A percentile compares a stretch with the other conserved stretches of the same genome.
These are phyloP conservation scores for Fusarium pilosicola DNA, from an alignment of 2,329 filamentous ascomycete genomes.

Conservation along the genomic window DNA sequence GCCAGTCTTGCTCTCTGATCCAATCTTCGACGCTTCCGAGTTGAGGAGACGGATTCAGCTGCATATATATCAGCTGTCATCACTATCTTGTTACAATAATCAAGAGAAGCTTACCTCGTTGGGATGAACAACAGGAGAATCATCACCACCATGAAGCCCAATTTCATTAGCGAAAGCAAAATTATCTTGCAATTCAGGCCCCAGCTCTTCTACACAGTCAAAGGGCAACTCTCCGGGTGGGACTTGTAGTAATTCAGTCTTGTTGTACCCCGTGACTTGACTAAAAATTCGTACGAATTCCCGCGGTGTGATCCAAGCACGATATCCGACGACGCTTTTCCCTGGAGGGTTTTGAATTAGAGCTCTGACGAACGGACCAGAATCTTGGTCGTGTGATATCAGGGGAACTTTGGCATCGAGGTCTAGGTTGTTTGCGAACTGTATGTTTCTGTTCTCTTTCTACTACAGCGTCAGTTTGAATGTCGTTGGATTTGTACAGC, in stretches of 20 bases:
- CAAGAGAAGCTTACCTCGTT: not conserved
- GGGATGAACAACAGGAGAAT: not conserved
- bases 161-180: constrained; percentile 8
- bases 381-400: constrained; percentile 4
- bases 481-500: not conserved
- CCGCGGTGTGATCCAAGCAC: not conserved
- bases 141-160: not conserved
- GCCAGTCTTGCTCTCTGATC: not conserved
- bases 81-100: not conserved
- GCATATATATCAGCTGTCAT: not conserved
- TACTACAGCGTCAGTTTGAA: not conserved
- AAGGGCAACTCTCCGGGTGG: not conserved
- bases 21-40: not conserved
- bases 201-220: not conserved
- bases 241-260: not conserved
- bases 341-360: not conserved
- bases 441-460: not conserved
- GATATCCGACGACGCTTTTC: not conserved
- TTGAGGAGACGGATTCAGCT: not conserved
- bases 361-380: not conserved
- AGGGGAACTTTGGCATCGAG: constrained; percentile 1
- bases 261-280: not conserved
- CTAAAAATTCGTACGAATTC: not conserved
- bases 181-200: not conserved
- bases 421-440: not conserved